phyloP scores from a whole-genome alignment of 2,329 filamentous ascomycete species.

The Diaporthe sp. region DNA sequence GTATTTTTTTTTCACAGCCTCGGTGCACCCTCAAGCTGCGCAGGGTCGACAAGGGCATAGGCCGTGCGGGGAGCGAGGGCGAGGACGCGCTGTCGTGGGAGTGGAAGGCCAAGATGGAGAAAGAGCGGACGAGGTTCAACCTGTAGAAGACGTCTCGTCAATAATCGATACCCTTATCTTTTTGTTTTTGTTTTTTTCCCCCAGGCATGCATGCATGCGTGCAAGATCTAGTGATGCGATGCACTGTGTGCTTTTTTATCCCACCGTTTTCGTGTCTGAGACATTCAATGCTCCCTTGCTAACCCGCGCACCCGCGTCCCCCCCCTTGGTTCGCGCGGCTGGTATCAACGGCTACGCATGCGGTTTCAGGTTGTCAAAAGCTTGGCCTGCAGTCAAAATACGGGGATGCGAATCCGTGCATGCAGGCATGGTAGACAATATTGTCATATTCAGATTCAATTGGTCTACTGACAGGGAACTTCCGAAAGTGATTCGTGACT shows the following conservation, averaged over 20 bases:
- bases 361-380: background rate
- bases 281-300: background rate
- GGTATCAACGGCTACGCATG: background rate
- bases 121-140: slow-evolving; percentile 92
- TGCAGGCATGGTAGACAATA: background rate
- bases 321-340: slow-evolving; percentile 7
- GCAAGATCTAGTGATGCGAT: background rate
- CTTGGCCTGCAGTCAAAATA: background rate
- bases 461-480: background rate
- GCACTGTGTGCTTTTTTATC: background rate
- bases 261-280: background rate
- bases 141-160: slow-evolving; percentile 62
- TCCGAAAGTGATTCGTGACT: background rate
- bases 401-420: background rate
- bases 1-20: background rate
- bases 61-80: slow-evolving; percentile 73
- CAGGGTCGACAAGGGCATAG: slow-evolving; percentile 90
- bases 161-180: slow-evolving; percentile 14
- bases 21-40: slow-evolving; percentile 81
- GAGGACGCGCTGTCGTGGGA: slow-evolving; percentile 89
- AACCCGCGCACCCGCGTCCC: background rate
- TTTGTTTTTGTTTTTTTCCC: background rate
- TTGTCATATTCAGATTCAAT: background rate
- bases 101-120: slow-evolving; percentile 97
- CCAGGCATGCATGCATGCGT: background rate